phyloP scores from a whole-genome alignment of 257 asterid species.

The Solanum rostratum region DNA sequence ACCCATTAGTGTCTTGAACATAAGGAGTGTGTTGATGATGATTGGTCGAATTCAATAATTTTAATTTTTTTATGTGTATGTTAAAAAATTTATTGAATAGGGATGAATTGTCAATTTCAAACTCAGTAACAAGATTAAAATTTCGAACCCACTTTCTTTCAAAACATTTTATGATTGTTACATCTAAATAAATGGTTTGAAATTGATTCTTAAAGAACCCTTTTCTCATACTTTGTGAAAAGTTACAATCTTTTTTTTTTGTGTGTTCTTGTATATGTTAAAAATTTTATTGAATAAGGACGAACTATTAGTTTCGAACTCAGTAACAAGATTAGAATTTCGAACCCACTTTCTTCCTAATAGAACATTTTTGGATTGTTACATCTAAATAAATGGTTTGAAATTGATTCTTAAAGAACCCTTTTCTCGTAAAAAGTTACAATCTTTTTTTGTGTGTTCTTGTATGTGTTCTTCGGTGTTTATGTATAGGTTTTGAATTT shows the following conservation, averaged over 20 bases:
- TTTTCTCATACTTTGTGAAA: background rate
- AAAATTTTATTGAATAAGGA: background rate
- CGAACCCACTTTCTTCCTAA: too few relatives aligned
- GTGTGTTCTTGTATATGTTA: background rate
- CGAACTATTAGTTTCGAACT: background rate
- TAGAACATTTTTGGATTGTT: background rate
- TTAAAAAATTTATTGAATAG: background rate
- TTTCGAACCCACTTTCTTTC: too few relatives aligned
- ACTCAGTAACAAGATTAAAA: background rate
- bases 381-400: background rate
- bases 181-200: background rate
- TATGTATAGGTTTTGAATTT: conserved; percentile 29
- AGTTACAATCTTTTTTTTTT: background rate
- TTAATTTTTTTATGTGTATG: background rate
- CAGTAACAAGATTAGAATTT: background rate
- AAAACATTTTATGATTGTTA: background rate
- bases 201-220: background rate
- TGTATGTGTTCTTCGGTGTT: conserved; percentile 5
- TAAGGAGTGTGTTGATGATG: background rate
- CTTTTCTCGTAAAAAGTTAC: background rate
- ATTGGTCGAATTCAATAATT: background rate
- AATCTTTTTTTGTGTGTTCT: background rate
- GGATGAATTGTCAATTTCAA: background rate
- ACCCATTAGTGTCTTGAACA: background rate
- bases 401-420: background rate